phyloP scores from a whole-genome alignment of 306 rosid genomes.

The Betula pendula region DNA sequence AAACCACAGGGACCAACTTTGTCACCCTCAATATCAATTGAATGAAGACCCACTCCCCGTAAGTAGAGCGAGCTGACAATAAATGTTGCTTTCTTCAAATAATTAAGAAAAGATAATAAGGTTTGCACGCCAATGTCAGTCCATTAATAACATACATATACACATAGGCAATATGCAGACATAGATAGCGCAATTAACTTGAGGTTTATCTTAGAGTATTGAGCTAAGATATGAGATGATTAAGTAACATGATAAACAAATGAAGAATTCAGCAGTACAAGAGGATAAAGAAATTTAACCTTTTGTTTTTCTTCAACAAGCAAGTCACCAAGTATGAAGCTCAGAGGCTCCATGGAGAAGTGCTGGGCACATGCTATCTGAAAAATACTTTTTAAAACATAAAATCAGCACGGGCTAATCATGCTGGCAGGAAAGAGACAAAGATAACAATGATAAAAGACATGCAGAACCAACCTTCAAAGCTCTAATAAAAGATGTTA shows the following conservation, averaged over 20 bases:
- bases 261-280: conserved; percentile 6
- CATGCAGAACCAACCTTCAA: conserved; percentile 65
- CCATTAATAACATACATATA: background rate
- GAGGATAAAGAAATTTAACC: conserved; percentile 38
- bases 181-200: background rate
- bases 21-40: background rate
- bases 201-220: background rate
- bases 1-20: too few relatives aligned
- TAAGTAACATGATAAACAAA: conserved; percentile 20
- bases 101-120: background rate
- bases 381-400: conserved; percentile 29
- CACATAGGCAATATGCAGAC: background rate
- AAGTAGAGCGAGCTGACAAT: background rate
- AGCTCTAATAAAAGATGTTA: conserved; percentile 84
- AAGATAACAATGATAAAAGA: conserved; percentile 20
- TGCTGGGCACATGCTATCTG: conserved; percentile 85
- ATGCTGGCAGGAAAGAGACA: conserved; percentile 17
- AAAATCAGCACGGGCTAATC: conserved; percentile 26
- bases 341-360: conserved; percentile 75
- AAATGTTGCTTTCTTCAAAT: background rate
- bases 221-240: background rate
- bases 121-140: background rate
- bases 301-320: conserved; percentile 50
- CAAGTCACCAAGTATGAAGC: conserved; percentile 57
- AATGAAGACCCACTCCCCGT: background rate